Evolutionary conservation across 108 stramenopile species (phyloP).

Genomic region (Aurantiochytrium sp.): DNA sequence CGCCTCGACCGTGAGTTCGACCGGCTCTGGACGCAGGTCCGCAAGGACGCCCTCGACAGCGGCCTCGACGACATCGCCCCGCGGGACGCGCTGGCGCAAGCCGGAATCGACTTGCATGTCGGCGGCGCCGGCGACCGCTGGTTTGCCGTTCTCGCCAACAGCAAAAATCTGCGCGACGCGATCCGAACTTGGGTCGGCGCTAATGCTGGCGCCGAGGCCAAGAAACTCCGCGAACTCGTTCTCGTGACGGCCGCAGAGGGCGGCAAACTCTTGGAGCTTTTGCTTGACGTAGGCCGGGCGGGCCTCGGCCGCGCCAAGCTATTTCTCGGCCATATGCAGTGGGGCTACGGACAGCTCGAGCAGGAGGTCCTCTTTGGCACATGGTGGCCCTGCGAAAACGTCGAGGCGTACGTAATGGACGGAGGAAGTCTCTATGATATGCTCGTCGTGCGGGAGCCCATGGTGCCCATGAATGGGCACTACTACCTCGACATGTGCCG

Average conservation of each 20-base stretch:
- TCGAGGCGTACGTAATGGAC: neutral
- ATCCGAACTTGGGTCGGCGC: neutral
- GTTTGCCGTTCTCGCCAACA: neutral
- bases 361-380: neutral
- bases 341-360: neutral
- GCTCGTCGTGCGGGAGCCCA: neutral
- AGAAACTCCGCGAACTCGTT: neutral
- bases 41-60: neutral
- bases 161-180: neutral
- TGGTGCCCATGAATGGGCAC: neutral
- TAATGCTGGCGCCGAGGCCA: neutral
- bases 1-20: neutral
- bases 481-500: constrained; percentile 1
- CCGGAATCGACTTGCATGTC: neutral
- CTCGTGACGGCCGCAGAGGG: neutral
- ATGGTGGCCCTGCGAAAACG: neutral
- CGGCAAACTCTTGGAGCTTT: neutral
- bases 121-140: neutral
- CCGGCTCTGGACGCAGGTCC: neutral
- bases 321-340: neutral
- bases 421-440: neutral
- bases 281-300: neutral
- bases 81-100: neutral
- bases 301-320: neutral
- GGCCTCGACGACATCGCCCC: neutral